These are phyloP conservation scores for Tephrocybe sp. DNA, from an alignment of 768 basidiomycete species.

Conservation along the genomic window DNA sequence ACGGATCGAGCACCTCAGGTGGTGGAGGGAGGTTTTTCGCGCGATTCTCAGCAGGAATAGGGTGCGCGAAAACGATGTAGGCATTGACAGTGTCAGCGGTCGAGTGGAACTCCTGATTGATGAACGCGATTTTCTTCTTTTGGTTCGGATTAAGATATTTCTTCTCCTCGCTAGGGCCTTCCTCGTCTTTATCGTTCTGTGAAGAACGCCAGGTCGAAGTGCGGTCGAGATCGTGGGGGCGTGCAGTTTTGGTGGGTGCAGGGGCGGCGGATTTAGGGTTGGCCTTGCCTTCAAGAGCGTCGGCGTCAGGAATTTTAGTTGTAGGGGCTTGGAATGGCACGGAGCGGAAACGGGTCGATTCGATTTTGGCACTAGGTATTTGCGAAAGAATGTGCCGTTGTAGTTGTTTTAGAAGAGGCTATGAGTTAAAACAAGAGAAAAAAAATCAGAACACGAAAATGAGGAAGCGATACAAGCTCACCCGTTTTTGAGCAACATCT, in stretches of 20 bases:
- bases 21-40: conserved; percentile 52
- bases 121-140: conserved; percentile 93
- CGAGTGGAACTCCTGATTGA: conserved; percentile 87
- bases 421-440: conserved; percentile 3
- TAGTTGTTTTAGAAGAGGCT: conserved; percentile 77
- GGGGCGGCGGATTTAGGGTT: conserved; percentile 24
- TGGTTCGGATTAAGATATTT: conserved; percentile 74
- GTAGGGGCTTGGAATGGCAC: conserved; percentile 87
- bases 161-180: conserved; percentile 47
- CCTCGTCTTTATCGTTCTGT: conserved; percentile 40
- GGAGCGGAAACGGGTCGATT: conserved; percentile 91
- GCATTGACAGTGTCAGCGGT: conserved; percentile 76
- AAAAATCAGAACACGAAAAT: conserved; percentile 3
- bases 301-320: conserved; percentile 48
- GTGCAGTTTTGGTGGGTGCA: conserved; percentile 30
- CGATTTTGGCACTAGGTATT: conserved; percentile 77
- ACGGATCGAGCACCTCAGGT: conserved; percentile 55
- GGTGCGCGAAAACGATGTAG: conserved; percentile 88
- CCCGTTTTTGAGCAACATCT: conserved; percentile 74
- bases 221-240: conserved; percentile 54
- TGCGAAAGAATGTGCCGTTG: conserved; percentile 72
- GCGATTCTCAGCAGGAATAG: conserved; percentile 37
- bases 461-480: conserved; percentile 31
- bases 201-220: conserved; percentile 54
- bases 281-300: conserved; percentile 31